Evolutionary conservation across 2,329 filamentous ascomycete genomes (phyloP), one percentile per base, ranked within the genome.

Genomic region (Curvularia sp.): DNA sequence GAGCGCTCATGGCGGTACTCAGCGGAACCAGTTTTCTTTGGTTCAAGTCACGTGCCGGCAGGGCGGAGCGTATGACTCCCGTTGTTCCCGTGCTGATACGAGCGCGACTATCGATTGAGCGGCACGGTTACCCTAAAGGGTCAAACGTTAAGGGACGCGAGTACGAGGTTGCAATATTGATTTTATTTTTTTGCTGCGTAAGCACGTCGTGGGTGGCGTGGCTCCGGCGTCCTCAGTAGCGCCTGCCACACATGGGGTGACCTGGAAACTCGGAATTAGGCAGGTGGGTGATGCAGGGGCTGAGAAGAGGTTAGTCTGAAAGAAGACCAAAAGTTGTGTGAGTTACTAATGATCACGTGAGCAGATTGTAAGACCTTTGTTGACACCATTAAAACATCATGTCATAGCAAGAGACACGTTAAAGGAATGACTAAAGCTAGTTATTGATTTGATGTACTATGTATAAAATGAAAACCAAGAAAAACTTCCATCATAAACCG

Each of bases 381-480:
- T n/a, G n/a, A n/a, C n/a, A n/a, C n/a, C n/a, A n/a, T n/a, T n/a
- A n/a, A n/a, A 36, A 7, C 15, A 36, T 36, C 15, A 36, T 13
- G 18, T 36, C 38, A 19, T n/a, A 12, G 38, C 19, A 12, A 27
- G 25, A 42, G 43, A 23, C 5, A n/a, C 28, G 4, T 54, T 60
- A 19, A 61, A 56, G 49, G 59, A 59, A 46, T 42, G 55, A 59
- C 49, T 28, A 51, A 59, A 48, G 49, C 48, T 56, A 55, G 52
- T 55, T 19, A 32, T 34, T 41, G 51, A 46, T 56, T 39, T 47
- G 50, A 50, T 53, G 32, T 52, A 47, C n/a, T 19, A 19, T 39
- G 7, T 34, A 23, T 30, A 19, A n/a, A 56, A n/a, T 18, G 2
- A 18, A 25, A 23, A 25, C 3, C 21, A 49, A 12, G 9, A 27